A percentile compares a stretch with the other conserved stretches of the same genome.
Conservation (phyloP, 208 protist species). For the Crithidia acanthocephali region DNA sequence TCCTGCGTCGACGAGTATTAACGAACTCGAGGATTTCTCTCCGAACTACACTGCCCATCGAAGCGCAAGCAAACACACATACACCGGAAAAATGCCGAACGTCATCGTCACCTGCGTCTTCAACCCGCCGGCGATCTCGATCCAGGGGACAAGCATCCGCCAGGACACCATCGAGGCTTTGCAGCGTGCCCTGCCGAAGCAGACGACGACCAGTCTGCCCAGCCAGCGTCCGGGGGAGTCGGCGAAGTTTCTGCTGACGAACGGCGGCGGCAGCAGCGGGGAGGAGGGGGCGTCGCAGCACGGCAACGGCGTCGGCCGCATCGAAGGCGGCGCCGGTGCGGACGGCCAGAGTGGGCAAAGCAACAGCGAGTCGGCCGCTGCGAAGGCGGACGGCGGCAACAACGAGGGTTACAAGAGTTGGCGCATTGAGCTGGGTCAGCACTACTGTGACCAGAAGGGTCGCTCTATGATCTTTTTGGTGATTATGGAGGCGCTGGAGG, state of each 20-base stretch:
- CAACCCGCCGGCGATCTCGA: conserved; percentile 74
- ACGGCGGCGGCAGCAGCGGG: conserved; percentile 16
- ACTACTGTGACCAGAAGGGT: conserved; percentile 83
- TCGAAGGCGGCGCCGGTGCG: conserved; percentile 6
- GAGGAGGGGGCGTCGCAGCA: conserved; percentile 3
- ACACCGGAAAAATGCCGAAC: conserved; percentile 72
- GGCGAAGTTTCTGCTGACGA: conserved; percentile 54
- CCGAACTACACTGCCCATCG: too few relatives aligned
- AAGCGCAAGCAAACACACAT: neutral
- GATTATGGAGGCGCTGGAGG: conserved; percentile 71
- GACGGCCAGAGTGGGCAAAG: neutral
- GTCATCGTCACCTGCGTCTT: conserved; percentile 83
- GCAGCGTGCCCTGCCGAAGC: conserved; percentile 62
- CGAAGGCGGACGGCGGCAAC: conserved; percentile 15
- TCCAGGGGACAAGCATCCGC: conserved; percentile 73
- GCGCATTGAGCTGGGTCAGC: conserved; percentile 69
- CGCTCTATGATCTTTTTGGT: conserved; percentile 67
- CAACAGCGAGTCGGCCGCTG: neutral
- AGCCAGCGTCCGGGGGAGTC: conserved; percentile 43
- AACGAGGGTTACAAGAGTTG: conserved; percentile 58
- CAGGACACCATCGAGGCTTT: conserved; percentile 82
- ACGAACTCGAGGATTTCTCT: too few relatives aligned
- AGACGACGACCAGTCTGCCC: conserved; percentile 63
- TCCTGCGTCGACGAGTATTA: too few relatives aligned
- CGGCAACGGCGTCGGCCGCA: conserved; percentile 1